Percentiles rank a stretch among this genome's conserved stretches.
Evolutionary conservation across 352 stramenopile genomes (phyloP).

Genomic region (Aphanomyces cochlioides): DNA sequence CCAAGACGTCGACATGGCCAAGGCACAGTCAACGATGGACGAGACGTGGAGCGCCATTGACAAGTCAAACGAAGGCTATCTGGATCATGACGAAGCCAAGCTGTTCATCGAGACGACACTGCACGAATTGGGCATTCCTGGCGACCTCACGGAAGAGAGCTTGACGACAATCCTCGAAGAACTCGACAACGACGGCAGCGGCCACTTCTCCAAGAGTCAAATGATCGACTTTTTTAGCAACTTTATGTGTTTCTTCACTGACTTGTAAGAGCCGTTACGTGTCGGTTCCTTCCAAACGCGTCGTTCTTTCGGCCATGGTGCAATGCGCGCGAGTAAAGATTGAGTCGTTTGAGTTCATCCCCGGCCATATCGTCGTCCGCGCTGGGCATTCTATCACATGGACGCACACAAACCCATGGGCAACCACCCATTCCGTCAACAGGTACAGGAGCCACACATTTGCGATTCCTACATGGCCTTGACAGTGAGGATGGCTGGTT

Average conservation of each 20-base stretch:
- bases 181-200: constrained; percentile 14
- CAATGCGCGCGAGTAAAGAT: constrained; percentile 4
- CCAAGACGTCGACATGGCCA: not conserved
- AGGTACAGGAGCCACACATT: not conserved
- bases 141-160: constrained; percentile 17
- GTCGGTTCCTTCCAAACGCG: not conserved
- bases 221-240: constrained; percentile 25
- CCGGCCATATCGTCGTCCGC: not conserved
- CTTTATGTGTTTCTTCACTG: constrained; percentile 25
- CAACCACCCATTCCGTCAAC: constrained; percentile 14
- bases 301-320: not conserved
- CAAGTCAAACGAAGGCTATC: constrained; percentile 16
- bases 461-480: no score
- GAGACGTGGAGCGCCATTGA: constrained; percentile 16
- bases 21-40: constrained; percentile 12
- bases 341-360: not conserved
- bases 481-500: not conserved
- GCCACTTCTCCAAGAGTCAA: constrained; percentile 17
- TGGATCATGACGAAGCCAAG: constrained; percentile 14
- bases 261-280: not conserved
- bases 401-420: constrained; percentile 13
- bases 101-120: constrained; percentile 14
- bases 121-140: constrained; percentile 14
- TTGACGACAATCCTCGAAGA: constrained; percentile 16
- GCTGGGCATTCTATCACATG: constrained; percentile 11